These are phyloP conservation scores for Aegilops umbellulata DNA, from an alignment of 176 grass and related monocot genomes.

Conservation along the genomic window DNA sequence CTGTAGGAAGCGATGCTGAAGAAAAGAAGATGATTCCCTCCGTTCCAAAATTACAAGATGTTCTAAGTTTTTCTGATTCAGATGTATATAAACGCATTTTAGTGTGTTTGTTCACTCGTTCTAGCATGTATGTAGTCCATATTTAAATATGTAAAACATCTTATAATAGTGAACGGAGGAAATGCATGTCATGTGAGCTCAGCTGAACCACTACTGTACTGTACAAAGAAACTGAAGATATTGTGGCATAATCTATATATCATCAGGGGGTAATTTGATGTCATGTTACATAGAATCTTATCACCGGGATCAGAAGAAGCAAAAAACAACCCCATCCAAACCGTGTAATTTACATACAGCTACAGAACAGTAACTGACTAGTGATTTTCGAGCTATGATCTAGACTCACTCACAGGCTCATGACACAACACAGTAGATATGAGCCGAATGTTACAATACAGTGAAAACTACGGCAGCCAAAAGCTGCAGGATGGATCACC, in stretches of 20 bases:
- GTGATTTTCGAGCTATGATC: slow-evolving; percentile 29
- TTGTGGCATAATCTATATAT: background rate
- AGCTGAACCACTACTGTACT: slow-evolving; percentile 4
- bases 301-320: background rate
- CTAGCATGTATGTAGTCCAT: no score
- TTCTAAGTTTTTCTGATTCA: no score
- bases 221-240: slow-evolving; percentile 20
- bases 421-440: background rate
- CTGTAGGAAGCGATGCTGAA: background rate
- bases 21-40: background rate
- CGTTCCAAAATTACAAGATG: no score
- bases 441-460: slow-evolving; percentile 25
- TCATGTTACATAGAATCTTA: slow-evolving; percentile 26
- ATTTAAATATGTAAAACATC: no score
- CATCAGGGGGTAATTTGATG: background rate
- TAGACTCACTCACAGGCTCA: slow-evolving; percentile 15
- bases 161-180: background rate
- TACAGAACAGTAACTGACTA: slow-evolving; percentile 38
- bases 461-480: slow-evolving; percentile 24
- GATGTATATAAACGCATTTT: no score
- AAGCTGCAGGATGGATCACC: background rate
- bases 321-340: slow-evolving; percentile 8
- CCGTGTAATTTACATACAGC: slow-evolving; percentile 48
- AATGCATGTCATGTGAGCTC: background rate
- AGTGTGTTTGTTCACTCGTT: no score